Conservation (phyloP, 768 basidiomycete genomes). For the Pisolithus marmoratus region DNA sequence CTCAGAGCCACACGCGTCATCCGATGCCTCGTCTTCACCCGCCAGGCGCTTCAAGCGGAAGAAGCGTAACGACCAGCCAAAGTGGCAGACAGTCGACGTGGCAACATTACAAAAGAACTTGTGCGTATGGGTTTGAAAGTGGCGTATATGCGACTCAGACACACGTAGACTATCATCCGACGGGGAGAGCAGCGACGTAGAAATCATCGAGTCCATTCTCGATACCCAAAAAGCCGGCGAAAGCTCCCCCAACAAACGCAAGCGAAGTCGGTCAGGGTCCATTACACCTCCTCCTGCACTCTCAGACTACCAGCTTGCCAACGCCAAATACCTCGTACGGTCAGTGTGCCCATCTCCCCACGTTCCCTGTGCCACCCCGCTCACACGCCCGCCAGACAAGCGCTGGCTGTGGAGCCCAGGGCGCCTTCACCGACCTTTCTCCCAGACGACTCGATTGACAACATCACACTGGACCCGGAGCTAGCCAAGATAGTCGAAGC, state of each 20-base stretch:
- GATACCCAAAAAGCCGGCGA: constrained; percentile 2
- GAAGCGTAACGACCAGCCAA: constrained; percentile 29
- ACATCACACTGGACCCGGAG: constrained; percentile 54
- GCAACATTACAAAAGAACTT: constrained; percentile 35
- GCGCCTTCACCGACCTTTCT: constrained; percentile 42
- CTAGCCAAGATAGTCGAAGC: constrained; percentile 50
- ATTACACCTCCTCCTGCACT: constrained; percentile 73
- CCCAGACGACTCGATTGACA: constrained; percentile 42
- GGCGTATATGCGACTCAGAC: not conserved
- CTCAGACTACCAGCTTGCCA: constrained; percentile 45
- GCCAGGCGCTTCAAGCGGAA: constrained; percentile 37
- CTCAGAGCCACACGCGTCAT: constrained; percentile 14
- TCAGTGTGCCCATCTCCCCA: constrained; percentile 23
- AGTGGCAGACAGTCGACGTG: constrained; percentile 39
- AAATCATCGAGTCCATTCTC: constrained; percentile 34
- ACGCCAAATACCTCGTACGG: constrained; percentile 58
- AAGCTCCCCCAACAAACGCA: constrained; percentile 35
- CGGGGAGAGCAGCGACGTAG: constrained; percentile 43
- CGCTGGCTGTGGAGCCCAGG: constrained; percentile 37
- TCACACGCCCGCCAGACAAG: constrained; percentile 33
- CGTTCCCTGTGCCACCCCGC: not conserved
- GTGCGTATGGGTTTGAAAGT: not conserved
- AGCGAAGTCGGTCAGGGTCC: constrained; percentile 59
- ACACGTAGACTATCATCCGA: constrained; percentile 30
- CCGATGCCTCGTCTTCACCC: constrained; percentile 17